Conservation (phyloP, 1,284 basidiomycete genomes). For the Sanghuangporus sanghuang region DNA sequence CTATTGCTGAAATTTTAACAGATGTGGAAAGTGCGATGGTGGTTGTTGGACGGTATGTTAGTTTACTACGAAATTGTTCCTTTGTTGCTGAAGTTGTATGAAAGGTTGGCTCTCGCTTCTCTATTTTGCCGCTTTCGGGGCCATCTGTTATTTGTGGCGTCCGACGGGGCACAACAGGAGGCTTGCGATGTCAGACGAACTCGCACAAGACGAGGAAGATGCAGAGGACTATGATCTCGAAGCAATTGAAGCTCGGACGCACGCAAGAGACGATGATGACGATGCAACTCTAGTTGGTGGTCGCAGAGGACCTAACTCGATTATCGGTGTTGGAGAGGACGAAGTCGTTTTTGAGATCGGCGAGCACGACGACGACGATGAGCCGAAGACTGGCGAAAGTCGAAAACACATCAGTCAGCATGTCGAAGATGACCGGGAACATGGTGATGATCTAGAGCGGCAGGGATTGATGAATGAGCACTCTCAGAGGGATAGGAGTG, state of each 20-base stretch:
- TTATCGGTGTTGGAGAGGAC: constrained; percentile 46
- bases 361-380: constrained; percentile 79
- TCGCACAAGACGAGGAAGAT: constrained; percentile 86
- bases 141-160: constrained; percentile 90
- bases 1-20: constrained; percentile 64
- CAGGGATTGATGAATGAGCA: constrained; percentile 51
- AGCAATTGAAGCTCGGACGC: constrained; percentile 52
- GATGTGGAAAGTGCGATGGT: constrained; percentile 95
- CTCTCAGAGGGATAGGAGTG: constrained; percentile 24
- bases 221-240: constrained; percentile 91
- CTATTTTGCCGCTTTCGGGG: constrained; percentile 75
- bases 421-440: constrained; percentile 43
- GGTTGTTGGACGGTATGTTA: constrained; percentile 75
- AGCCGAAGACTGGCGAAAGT: constrained; percentile 42
- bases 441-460: constrained; percentile 47
- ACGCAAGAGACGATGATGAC: constrained; percentile 49
- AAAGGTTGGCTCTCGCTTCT: constrained; percentile 79
- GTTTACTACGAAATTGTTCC: too few relatives aligned
- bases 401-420: constrained; percentile 30
- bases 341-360: constrained; percentile 90
- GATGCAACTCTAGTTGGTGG: constrained; percentile 66
- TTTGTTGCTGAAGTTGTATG: background rate
- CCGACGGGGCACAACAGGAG: constrained; percentile 91
- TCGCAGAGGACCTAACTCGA: constrained; percentile 38
- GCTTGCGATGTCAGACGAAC: constrained; percentile 82